Evolutionary conservation across 192 early-diverging fungal genomes (phyloP).

Genomic region (Obelidium mucronatum): DNA sequence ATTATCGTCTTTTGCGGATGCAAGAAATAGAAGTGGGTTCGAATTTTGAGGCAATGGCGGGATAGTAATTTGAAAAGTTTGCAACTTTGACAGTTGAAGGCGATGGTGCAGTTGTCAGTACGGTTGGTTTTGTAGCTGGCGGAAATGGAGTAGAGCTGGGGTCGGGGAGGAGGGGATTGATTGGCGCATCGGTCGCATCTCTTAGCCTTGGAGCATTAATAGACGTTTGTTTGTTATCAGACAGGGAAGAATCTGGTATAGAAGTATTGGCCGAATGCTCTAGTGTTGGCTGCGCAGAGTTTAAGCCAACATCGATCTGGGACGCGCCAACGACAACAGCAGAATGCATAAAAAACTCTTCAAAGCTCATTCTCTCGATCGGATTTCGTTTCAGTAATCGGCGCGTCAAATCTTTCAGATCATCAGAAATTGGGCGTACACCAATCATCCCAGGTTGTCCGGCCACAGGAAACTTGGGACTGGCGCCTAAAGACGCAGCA

Average conservation of each 20-base stretch:
- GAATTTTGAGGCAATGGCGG: neutral
- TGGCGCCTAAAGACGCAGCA: conserved; percentile 37
- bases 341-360: conserved; percentile 91
- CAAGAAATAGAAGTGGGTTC: neutral
- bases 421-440: conserved; percentile 59
- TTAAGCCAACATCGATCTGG: neutral
- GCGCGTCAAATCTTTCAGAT: conserved; percentile 84
- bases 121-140: neutral
- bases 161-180: neutral
- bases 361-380: conserved; percentile 88
- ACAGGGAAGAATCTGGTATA: no score
- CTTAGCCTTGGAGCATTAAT: no score
- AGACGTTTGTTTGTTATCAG: no score
- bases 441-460: conserved; percentile 27
- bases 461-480: conserved; percentile 32
- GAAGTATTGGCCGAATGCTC: no score
- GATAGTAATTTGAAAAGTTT: neutral
- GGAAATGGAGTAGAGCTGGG: neutral
- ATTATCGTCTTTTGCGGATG: conserved; percentile 12
- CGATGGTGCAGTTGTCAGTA: no score
- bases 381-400: conserved; percentile 87
- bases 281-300: no score
- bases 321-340: conserved; percentile 39
- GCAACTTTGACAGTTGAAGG: neutral
- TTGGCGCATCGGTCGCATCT: no score